Conservation (phyloP, 495 filamentous ascomycete species). For the Aspergillus ellipticus region DNA sequence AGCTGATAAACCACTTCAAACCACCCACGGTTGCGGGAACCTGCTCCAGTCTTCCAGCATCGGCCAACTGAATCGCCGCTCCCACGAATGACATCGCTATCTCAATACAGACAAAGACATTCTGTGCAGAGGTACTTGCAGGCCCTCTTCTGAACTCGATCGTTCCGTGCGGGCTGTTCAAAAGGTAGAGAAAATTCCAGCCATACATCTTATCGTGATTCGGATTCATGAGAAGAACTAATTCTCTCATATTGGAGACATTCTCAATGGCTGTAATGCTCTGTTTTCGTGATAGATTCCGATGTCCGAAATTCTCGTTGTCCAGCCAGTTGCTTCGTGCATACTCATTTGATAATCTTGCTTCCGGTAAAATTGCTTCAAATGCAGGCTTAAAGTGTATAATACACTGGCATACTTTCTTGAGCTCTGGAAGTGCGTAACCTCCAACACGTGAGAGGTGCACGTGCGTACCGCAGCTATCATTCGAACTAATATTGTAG, state of each 20-base stretch:
- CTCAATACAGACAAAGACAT: constrained; percentile 3
- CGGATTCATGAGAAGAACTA: constrained; percentile 44
- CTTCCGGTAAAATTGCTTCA: background rate
- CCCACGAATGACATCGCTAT: constrained; percentile 8
- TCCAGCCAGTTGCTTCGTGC: constrained; percentile 10
- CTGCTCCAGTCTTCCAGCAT: background rate
- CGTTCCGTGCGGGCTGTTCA: constrained; percentile 46
- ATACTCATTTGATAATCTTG: constrained; percentile 4
- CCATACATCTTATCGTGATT: constrained; percentile 64
- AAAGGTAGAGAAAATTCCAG: constrained; percentile 57
- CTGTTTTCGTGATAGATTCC: constrained; percentile 6
- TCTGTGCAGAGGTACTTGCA: background rate
- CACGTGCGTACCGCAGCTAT: background rate
- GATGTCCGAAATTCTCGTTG: background rate
- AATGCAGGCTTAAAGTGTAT: background rate
- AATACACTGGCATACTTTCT: background rate
- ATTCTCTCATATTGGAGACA: background rate
- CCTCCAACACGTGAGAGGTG: background rate
- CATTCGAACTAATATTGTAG: background rate
- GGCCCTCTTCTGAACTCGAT: background rate
- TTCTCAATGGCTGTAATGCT: constrained; percentile 3
- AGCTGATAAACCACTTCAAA: background rate
- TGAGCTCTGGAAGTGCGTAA: background rate
- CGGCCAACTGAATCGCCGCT: constrained; percentile 38
- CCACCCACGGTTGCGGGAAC: background rate